Conservation (phyloP, 108 stramenopile species). For the Licmophora abbreviata region DNA sequence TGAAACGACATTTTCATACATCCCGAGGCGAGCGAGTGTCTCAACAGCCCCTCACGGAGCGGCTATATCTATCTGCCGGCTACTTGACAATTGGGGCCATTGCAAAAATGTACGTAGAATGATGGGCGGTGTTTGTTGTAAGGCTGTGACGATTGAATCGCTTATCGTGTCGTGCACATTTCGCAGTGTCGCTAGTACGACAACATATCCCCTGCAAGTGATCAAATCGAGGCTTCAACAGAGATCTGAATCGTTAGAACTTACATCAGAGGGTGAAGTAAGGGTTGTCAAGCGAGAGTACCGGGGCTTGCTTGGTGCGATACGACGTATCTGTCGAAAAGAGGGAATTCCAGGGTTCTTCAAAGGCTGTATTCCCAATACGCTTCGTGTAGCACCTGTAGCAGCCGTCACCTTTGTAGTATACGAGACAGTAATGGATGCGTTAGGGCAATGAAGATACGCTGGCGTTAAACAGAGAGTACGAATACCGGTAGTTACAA, state of each 20-base stretch:
- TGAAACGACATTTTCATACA: conserved; percentile 67
- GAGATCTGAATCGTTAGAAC: conserved; percentile 60
- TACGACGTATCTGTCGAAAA: conserved; percentile 43
- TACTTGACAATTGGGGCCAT: conserved; percentile 81
- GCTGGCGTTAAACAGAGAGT: no score
- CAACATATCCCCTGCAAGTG: conserved; percentile 92
- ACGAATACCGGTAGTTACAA: no score
- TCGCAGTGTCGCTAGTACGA: conserved; percentile 64
- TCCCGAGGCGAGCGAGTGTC: conserved; percentile 17
- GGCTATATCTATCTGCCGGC: conserved; percentile 58
- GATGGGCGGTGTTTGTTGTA: neutral
- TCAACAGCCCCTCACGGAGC: conserved; percentile 23
- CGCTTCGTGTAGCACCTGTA: conserved; percentile 92
- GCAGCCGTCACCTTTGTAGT: conserved; percentile 95
- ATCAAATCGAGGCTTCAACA: conserved; percentile 95
- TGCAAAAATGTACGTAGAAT: conserved; percentile 64
- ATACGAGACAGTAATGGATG: conserved; percentile 82
- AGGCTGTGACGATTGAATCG: conserved; percentile 1
- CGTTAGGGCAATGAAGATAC: neutral
- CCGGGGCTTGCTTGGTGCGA: conserved; percentile 51
- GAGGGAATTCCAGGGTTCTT: conserved; percentile 91
- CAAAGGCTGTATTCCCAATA: conserved; percentile 92
- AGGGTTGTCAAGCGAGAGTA: conserved; percentile 62
- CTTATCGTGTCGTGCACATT: neutral
- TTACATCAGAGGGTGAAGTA: conserved; percentile 60